These are phyloP conservation scores for Acanthamoeba quina DNA, from an alignment of 208 protist genomes.

Conservation along the genomic window DNA sequence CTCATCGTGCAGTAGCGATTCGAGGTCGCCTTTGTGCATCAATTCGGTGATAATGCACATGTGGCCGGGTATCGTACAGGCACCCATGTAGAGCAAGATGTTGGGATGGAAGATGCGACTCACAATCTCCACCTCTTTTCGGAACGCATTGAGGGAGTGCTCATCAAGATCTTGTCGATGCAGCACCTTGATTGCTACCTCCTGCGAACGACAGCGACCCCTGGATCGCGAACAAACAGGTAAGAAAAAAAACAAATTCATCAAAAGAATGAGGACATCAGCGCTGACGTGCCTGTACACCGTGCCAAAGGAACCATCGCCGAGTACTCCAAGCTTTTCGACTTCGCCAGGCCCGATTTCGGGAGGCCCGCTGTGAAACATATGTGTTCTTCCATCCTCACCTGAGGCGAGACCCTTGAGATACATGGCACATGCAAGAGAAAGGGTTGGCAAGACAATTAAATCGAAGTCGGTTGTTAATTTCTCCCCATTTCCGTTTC, in stretches of 20 bases:
- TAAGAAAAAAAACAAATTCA: no score
- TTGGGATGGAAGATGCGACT: conserved; percentile 84
- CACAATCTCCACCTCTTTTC: conserved; percentile 73
- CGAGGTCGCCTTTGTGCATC: conserved; percentile 80
- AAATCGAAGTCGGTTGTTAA: neutral
- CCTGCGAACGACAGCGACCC: conserved; percentile 65
- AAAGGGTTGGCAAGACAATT: neutral
- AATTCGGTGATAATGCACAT: conserved; percentile 89
- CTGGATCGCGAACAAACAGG: neutral
- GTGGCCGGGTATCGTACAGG: conserved; percentile 84
- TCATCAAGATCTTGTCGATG: conserved; percentile 68
- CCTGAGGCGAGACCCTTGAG: neutral
- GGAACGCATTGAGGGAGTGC: conserved; percentile 68
- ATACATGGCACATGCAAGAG: neutral
- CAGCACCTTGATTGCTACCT: conserved; percentile 69
- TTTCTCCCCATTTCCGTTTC: neutral
- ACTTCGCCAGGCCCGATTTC: conserved; percentile 58
- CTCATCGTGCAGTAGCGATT: conserved; percentile 78
- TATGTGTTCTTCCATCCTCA: neutral
- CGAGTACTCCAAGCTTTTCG: conserved; percentile 55
- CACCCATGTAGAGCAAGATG: conserved; percentile 89
- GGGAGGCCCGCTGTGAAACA: conserved; percentile 69
- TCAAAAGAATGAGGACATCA: no score
- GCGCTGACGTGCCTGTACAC: conserved; percentile 3
- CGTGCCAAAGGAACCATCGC: conserved; percentile 67